A percentile compares a stretch with the other conserved stretches of the same genome.
phyloP scores from a whole-genome alignment of 2,329 filamentous ascomycete species.

The Colletotrichum limetticola region DNA sequence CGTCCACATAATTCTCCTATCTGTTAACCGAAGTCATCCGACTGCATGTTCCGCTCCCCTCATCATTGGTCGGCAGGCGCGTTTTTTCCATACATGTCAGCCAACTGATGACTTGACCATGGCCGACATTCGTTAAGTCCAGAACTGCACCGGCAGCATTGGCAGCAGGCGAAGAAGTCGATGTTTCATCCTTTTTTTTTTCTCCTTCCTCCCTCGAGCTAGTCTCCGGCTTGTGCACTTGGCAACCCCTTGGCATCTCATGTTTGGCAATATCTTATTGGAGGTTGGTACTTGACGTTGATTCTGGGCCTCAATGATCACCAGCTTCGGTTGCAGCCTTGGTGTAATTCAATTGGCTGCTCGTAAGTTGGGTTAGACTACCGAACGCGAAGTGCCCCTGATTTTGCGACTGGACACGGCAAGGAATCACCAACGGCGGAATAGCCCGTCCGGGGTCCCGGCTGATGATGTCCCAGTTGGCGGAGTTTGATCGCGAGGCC shows the following conservation, averaged over 20 bases:
- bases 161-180: neutral
- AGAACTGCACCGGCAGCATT: too few relatives aligned
- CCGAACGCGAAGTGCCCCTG: neutral
- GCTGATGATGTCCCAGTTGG: neutral
- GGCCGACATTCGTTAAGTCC: too few relatives aligned
- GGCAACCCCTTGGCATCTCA: slow-evolving; percentile 5
- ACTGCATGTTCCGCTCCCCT: neutral
- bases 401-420: neutral
- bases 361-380: neutral
- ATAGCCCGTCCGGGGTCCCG: neutral
- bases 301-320: neutral
- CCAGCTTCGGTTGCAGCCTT: neutral
- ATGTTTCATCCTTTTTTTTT: slow-evolving; percentile 17
- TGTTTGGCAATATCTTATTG: slow-evolving; percentile 13
- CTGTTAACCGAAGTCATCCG: neutral
- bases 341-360: neutral
- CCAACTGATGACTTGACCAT: neutral
- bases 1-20: neutral
- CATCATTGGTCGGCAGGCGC: neutral
- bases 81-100: neutral
- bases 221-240: slow-evolving; percentile 25
- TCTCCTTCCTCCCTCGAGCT: slow-evolving; percentile 30
- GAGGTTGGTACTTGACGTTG: neutral
- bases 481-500: neutral
- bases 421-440: neutral